These are phyloP conservation scores for Leishmania aethiopica DNA, from an alignment of 208 protist genomes.

Conservation along the genomic window DNA sequence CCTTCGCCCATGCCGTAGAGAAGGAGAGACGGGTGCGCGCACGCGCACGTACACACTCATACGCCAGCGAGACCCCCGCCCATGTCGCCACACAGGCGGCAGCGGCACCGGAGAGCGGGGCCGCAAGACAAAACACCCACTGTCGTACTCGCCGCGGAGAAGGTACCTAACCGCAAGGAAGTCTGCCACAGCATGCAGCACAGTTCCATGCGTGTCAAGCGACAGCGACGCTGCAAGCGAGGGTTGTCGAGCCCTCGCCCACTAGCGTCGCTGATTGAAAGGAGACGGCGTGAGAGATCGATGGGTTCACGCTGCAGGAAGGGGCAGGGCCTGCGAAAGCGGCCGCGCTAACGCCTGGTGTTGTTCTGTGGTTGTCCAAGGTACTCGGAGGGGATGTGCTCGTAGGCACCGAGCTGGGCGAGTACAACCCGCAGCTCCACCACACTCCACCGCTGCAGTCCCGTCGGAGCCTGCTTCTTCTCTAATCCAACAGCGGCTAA, in stretches of 20 bases:
- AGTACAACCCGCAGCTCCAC: conserved; percentile 61
- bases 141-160: neutral
- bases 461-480: conserved; percentile 36
- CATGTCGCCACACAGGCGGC: neutral
- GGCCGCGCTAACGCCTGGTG: neutral
- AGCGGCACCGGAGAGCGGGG: neutral
- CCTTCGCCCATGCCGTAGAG: neutral
- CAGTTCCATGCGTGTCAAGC: neutral
- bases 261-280: neutral
- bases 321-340: neutral
- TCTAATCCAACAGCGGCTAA: conserved; percentile 29
- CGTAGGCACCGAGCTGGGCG: conserved; percentile 48
- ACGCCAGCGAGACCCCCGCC: neutral
- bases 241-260: neutral
- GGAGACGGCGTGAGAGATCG: neutral
- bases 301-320: neutral
- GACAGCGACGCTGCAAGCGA: neutral
- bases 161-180: neutral
- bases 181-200: neutral
- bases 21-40: neutral
- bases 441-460: conserved; percentile 67
- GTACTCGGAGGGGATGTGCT: conserved; percentile 23
- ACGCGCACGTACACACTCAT: neutral
- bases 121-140: neutral
- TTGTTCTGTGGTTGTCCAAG: conserved; percentile 3